Evolutionary conservation across 495 filamentous ascomycete genomes (phyloP), one percentile per base, ranked within the genome.

Genomic region (Lepidopterella palustris): DNA sequence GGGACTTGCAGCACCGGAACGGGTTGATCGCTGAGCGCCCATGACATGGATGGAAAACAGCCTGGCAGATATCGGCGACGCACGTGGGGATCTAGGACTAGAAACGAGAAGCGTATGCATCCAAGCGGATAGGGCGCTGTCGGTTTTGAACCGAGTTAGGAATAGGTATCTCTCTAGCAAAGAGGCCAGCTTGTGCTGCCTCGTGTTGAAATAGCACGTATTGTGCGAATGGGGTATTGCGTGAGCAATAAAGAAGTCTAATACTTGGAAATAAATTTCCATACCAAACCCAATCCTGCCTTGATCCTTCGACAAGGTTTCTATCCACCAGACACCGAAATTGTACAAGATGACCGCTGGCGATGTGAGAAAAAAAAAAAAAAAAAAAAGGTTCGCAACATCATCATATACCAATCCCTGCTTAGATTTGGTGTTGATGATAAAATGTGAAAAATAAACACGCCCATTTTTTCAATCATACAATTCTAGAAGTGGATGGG

Each of bases 221-320:
- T 3, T 25, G 21, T 25, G 47, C 47, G 26, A 50, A n/a, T n/a
- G n/a, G 18, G 20, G 25, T 50, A 27, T 62, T 62, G 59, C 59
- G 40, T 57, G 59, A 62, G 59, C 59, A 62, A 60, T 45, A 10
- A 53, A 50, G 42, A 62, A 39, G 28, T 57, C 45, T 57, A 57
- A 57, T 57, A 54, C 53, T 24, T 18, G 26, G 23, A 50, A 50
- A 21, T 42, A n/a, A n/a, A n/a, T n/a, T n/a, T n/a, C n/a, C n/a
- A n/a, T n/a, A n/a, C 35, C 35, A 11, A 42, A 15, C 18, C 35
- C 35, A 10, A 13, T 18, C 35, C 10, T 42, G 13, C 35, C 35
- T 42, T 18, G 35, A 11, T 42, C 13, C 35, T 15, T 42, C 35
- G 18, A 42, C 18, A 42, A 42, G 35, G 18, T 15, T 42, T 42